phyloP scores from a whole-genome alignment of 129 eudicot genomes.

The Flaveria linearis region DNA sequence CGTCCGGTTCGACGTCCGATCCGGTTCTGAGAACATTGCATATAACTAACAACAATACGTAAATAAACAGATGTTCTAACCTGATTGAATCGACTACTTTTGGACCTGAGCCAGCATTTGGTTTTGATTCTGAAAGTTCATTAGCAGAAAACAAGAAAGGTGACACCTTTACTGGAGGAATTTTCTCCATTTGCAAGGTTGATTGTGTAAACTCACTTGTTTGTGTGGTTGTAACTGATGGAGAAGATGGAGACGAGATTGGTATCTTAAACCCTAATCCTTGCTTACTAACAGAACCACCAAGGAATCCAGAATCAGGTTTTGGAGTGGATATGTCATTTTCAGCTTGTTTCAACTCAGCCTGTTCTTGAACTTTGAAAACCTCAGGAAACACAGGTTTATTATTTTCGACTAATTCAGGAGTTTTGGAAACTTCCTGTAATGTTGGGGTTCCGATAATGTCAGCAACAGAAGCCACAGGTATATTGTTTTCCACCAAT shows the following conservation, averaged over 20 bases:
- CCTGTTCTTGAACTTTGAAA: constrained; percentile 27
- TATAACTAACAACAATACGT: neutral
- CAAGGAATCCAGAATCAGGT: constrained; percentile 22
- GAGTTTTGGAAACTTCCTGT: constrained; percentile 13
- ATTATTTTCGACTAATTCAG: constrained; percentile 23
- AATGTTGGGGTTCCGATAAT: neutral
- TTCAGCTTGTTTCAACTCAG: constrained; percentile 36
- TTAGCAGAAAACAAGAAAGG: constrained; percentile 32
- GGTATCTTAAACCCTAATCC: constrained; percentile 30
- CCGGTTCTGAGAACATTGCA: no score
- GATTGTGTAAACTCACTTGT: constrained; percentile 25
- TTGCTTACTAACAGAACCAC: constrained; percentile 32
- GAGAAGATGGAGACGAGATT: constrained; percentile 27
- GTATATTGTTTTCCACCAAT: constrained; percentile 21
- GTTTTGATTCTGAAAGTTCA: constrained; percentile 21
- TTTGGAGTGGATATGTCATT: constrained; percentile 15
- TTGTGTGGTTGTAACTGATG: constrained; percentile 27
- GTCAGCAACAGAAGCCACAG: constrained; percentile 33
- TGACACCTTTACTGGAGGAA: constrained; percentile 32
- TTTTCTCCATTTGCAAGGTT: constrained; percentile 21
- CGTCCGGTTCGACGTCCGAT: no score
- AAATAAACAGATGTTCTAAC: constrained; percentile 24
- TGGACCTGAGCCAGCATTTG: constrained; percentile 25
- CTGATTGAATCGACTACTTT: constrained; percentile 32
- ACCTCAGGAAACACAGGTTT: constrained; percentile 25